Evolutionary conservation across 1,284 basidiomycete species (phyloP), one percentile per base, ranked within the genome.

Genomic region (Golubevia sp.): DNA sequence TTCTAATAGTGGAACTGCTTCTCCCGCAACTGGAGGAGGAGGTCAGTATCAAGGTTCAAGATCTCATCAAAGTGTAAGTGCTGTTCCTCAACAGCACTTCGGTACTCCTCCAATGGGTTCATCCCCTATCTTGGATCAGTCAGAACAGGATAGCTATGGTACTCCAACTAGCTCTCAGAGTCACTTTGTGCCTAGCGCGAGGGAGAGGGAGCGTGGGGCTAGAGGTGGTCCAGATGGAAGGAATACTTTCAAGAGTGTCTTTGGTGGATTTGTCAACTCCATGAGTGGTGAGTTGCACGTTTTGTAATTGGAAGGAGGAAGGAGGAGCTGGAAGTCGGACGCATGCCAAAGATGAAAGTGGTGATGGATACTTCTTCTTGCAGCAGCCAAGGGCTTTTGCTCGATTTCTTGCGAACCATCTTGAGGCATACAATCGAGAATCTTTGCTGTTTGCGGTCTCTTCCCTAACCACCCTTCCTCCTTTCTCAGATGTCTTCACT

Each of bases 401-500:
- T n/a, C n/a, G n/a, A n/a, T n/a, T n/a, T n/a, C n/a, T n/a, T n/a
- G n/a, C n/a, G n/a, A n/a, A n/a, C n/a, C n/a, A n/a, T n/a, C n/a
- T n/a, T n/a, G n/a, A n/a, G n/a, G n/a, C n/a, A n/a, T n/a, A n/a
- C n/a, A n/a, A n/a, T n/a, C n/a, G n/a, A n/a, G n/a, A n/a, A n/a
- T n/a, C n/a, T n/a, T n/a, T n/a, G n/a, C n/a, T n/a, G n/a, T n/a
- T n/a, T n/a, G n/a, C n/a, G n/a, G n/a, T n/a, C n/a, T n/a, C n/a
- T 23, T 25, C 20, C 55, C 11, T 23, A 11, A 15, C 55, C 20
- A 5, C 55, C 53, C 48, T 59, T 20, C 49, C 48, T 38, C 58
- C 20, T 54, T 15, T 25, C 26, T 15, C 68, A 87, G 92, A 93
- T 73, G 89, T 95, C 71, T 89, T 95, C 80, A 90, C 88, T 67